Base-by-base conservation (phyloP, 2,329 filamentous ascomycete genomes). In the Achaetomium macrosporum region DNA sequence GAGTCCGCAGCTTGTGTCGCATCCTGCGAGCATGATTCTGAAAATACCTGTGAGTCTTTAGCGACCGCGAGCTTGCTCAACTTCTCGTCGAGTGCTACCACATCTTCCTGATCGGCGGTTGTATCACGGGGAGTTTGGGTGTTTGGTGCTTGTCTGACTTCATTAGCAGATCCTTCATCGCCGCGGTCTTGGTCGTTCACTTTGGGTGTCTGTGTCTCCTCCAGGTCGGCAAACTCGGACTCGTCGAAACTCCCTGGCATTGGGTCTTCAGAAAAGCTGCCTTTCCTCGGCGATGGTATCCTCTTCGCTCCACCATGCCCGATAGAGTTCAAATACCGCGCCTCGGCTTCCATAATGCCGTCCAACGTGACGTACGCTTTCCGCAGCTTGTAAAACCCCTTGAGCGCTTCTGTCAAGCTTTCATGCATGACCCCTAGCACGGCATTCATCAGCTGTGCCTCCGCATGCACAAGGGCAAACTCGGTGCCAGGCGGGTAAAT, bases 371-470 rank as follows among this genome's bases (percentile, higher is more conserved):
- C 73, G 64, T 88, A 97, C 0, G 92, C 92, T 67, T 95, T 95
- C 57, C 92, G 79, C 61, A 97, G 71, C 69, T 93, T 95, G 66
- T 95, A 95, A 65, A 97, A 97, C 6, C 90, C 90, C 69, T 86
- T 90, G 68, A 97, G 81, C 15, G 84, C 90, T 68, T 97, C 93
- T 0, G 91, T 92, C 62, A 97, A 71, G 66, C 88, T 96, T 73
- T 97, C 93, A 60, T 95, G 95, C 62, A 97, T 73, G 15, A 97
- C 88, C 0, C 84, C 89, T 0, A 96, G 84, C 1, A 99, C 85
- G 0, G 91, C 91, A 52, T 82, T 81, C 86, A 96, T 95, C 57
- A 96, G 76, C 69, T 96, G 89, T 2, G 89, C 82, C 72, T 96
- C 84, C 5, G 90, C 88, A 55, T 90, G 82, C 55, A 90, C 88